A percentile compares a stretch with the other conserved stretches of the same genome.
Conservation (phyloP, 2,329 filamentous ascomycete genomes). For the Fusarium verticillioides region DNA sequence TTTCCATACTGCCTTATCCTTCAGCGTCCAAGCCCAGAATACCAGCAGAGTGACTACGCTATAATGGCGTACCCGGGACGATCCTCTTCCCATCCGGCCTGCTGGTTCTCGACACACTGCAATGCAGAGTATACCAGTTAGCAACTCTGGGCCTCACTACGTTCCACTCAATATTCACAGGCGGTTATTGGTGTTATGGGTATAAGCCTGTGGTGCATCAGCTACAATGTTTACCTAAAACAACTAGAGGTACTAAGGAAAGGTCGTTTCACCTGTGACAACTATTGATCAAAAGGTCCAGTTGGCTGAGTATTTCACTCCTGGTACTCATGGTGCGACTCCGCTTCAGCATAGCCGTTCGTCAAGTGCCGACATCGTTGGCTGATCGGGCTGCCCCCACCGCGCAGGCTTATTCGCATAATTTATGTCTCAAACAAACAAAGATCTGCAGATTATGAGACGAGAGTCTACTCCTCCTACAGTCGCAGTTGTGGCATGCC, state of each 20-base stretch:
- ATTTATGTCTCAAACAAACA: not conserved
- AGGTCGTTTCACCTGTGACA: not conserved
- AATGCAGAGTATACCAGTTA: not conserved
- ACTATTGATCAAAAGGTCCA: not conserved
- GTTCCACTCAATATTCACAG: not conserved
- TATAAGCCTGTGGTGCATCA: not conserved
- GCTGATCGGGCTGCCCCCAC: not conserved
- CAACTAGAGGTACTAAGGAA: not conserved
- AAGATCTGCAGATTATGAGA: not conserved
- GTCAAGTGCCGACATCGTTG: constrained; percentile 23
- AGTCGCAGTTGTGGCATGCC: not conserved
- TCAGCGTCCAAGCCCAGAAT: constrained; percentile 9
- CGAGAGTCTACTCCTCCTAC: not conserved
- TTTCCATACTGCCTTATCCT: constrained; percentile 3
- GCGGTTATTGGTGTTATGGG: not conserved
- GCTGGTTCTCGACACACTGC: constrained; percentile 21
- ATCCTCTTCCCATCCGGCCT: constrained; percentile 38
- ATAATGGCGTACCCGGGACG: constrained; percentile 39
- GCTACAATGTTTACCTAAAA: not conserved
- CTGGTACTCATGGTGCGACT: not conserved
- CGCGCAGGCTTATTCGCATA: not conserved
- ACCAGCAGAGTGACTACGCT: constrained; percentile 35
- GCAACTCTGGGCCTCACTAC: not conserved
- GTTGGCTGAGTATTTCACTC: constrained; percentile 1
- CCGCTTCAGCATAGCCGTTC: constrained; percentile 19